Evolutionary conservation across 495 filamentous ascomycete genomes (phyloP).

Genomic region (Chaetomium fimeti): DNA sequence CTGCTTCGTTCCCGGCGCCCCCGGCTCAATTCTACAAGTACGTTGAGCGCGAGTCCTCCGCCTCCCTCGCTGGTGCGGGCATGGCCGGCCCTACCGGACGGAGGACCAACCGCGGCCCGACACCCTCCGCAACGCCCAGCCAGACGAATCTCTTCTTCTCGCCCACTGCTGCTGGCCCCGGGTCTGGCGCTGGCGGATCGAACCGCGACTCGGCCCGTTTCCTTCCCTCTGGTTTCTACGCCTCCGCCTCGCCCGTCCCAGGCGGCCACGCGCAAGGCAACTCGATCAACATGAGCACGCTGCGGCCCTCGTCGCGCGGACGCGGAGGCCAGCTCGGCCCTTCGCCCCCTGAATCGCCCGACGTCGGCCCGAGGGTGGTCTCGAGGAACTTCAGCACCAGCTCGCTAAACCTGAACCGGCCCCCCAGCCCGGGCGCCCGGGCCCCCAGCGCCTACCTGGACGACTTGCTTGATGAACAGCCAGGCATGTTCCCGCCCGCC

Average conservation of each 20-base stretch:
- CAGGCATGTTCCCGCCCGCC: conserved; percentile 40
- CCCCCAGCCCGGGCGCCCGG: conserved; percentile 59
- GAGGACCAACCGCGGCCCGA: conserved; percentile 43
- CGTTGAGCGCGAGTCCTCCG: conserved; percentile 56
- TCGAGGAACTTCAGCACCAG: conserved; percentile 58
- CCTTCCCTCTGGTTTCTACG: conserved; percentile 91
- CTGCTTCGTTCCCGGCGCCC: conserved; percentile 48
- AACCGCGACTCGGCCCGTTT: conserved; percentile 64
- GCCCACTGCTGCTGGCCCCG: conserved; percentile 65
- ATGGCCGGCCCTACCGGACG: conserved; percentile 34
- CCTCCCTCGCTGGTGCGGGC: conserved; percentile 57
- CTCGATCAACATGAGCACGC: conserved; percentile 55
- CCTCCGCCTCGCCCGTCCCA: conserved; percentile 52
- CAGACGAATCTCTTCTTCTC: conserved; percentile 82
- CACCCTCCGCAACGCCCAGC: conserved; percentile 49
- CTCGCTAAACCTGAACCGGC: conserved; percentile 64
- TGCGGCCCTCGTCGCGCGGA: conserved; percentile 53
- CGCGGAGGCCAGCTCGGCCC: conserved; percentile 44
- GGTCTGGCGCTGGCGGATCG: conserved; percentile 40
- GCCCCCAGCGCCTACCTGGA: conserved; percentile 92
- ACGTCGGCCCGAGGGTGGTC: conserved; percentile 31
- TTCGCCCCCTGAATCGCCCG: conserved; percentile 69
- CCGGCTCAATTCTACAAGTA: conserved; percentile 58
- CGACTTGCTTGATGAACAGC: conserved; percentile 73
- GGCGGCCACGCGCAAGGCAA: conserved; percentile 42